Evolutionary conservation across 768 basidiomycete genomes (phyloP).

Genomic region (Phlegmacium glaucopus): DNA sequence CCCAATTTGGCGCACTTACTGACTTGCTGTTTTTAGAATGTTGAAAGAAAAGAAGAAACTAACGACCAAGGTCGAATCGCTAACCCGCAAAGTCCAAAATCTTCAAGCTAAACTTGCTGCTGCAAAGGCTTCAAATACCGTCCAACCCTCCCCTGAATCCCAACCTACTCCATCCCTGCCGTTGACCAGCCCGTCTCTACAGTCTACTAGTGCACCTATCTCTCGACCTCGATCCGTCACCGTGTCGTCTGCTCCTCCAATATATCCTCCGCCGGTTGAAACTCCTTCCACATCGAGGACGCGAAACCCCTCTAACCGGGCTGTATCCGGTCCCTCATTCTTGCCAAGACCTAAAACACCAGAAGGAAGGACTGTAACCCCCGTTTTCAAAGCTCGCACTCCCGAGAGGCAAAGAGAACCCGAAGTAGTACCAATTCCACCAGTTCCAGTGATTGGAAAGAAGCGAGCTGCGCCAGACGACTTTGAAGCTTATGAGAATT

Average conservation of each 20-base stretch:
- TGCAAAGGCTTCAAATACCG: conserved; percentile 36
- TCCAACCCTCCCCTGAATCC: conserved; percentile 10
- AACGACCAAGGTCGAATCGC: conserved; percentile 59
- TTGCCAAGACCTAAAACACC: conserved; percentile 51
- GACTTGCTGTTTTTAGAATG: conserved; percentile 42
- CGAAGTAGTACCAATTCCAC: conserved; percentile 23
- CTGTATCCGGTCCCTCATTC: conserved; percentile 43
- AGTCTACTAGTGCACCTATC: conserved; percentile 5
- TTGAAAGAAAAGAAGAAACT: conserved; percentile 82
- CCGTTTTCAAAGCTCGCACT: conserved; percentile 51
- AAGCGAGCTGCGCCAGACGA: conserved; percentile 79
- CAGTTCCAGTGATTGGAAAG: conserved; percentile 50
- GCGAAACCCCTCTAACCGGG: conserved; percentile 25
- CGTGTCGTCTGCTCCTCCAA: conserved; percentile 17
- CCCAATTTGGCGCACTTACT: conserved; percentile 2
- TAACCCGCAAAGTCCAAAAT: conserved; percentile 70
- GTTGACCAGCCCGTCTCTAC: conserved; percentile 4
- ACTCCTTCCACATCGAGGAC: conserved; percentile 13
- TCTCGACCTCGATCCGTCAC: conserved; percentile 30
- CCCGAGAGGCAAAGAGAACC: conserved; percentile 38
- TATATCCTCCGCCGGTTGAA: conserved; percentile 15
- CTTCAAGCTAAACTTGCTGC: conserved; percentile 65
- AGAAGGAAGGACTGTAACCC: conserved; percentile 36
- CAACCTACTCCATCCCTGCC: conserved; percentile 6
- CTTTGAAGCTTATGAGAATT: conserved; percentile 52